phyloP scores from a whole-genome alignment of 1,284 basidiomycete species.

The Trametes versicolor region DNA sequence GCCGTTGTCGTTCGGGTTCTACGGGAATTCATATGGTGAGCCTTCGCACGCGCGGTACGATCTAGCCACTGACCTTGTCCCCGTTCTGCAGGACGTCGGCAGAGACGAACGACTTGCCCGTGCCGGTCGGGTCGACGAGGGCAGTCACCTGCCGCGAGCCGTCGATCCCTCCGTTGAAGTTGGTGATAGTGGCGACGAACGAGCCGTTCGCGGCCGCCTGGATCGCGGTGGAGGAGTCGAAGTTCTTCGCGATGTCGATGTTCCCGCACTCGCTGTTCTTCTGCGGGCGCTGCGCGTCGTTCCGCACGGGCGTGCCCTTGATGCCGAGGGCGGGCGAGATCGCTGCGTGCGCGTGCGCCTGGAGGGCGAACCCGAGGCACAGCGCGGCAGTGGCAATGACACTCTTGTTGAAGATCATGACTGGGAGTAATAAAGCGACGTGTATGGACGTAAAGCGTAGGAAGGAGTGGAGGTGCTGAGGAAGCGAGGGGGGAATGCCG shows the following conservation, averaged over 20 bases:
- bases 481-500: neutral
- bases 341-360: conserved; percentile 53
- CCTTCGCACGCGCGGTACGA: conserved; percentile 28
- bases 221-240: conserved; percentile 55
- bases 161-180: conserved; percentile 57
- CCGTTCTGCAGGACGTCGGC: conserved; percentile 52
- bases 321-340: conserved; percentile 60
- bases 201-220: conserved; percentile 52
- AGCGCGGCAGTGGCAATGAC: conserved; percentile 29
- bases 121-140: conserved; percentile 48
- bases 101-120: conserved; percentile 49
- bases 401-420: conserved; percentile 39
- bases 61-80: conserved; percentile 43
- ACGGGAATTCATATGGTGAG: neutral
- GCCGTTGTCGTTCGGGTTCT: conserved; percentile 45
- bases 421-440: conserved; percentile 3
- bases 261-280: conserved; percentile 54
- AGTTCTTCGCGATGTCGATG: conserved; percentile 51
- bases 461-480: neutral
- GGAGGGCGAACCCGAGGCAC: conserved; percentile 38
- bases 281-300: conserved; percentile 57
- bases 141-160: neutral
- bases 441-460: conserved; percentile 1
- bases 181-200: conserved; percentile 54
- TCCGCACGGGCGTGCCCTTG: conserved; percentile 49